Percentiles rank a stretch among this genome's conserved stretches.
These are phyloP conservation scores for Solanum hybrid DNA, from an alignment of 305 asterid genomes.

Conservation along the genomic window DNA sequence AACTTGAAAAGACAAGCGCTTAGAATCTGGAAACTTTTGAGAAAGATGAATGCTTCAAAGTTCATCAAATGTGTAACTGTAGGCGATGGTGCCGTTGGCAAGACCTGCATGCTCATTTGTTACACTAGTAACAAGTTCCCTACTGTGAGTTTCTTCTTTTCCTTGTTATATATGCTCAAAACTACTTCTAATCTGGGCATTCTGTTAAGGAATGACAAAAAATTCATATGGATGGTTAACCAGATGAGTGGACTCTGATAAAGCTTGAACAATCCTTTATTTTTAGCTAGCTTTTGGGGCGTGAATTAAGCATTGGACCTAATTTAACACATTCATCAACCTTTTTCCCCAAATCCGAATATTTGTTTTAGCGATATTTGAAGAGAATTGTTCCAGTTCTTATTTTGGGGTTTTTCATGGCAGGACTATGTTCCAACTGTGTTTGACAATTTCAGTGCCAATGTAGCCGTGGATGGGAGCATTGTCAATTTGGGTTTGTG, in stretches of 20 bases:
- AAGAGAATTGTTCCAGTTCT: neutral
- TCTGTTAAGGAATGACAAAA: neutral
- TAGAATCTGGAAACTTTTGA: neutral
- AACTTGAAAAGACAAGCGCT: constrained; percentile 2
- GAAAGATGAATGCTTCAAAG: constrained; percentile 83
- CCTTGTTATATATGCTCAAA: neutral
- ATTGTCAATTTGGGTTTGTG: constrained; percentile 90
- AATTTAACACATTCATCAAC: neutral
- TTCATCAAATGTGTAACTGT: constrained; percentile 96
- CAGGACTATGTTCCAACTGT: constrained; percentile 96
- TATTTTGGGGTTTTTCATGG: neutral
- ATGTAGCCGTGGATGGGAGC: constrained; percentile 91
- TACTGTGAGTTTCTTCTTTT: constrained; percentile 33
- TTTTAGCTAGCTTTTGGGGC: neutral
- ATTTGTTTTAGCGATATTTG: neutral
- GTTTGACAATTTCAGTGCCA: constrained; percentile 89
- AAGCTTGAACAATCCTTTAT: neutral
- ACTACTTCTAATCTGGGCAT: neutral
- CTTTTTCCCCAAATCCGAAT: neutral
- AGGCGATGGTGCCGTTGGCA: constrained; percentile 99
- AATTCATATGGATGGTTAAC: neutral
- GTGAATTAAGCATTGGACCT: neutral
- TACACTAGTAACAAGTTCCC: constrained; percentile 94
- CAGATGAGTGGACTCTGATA: neutral
- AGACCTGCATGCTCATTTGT: constrained; percentile 95